A percentile compares a stretch with the other conserved stretches of the same genome.
Conservation (phyloP, 164 flowering plant genomes). For the Chimonanthus salicifolius region DNA sequence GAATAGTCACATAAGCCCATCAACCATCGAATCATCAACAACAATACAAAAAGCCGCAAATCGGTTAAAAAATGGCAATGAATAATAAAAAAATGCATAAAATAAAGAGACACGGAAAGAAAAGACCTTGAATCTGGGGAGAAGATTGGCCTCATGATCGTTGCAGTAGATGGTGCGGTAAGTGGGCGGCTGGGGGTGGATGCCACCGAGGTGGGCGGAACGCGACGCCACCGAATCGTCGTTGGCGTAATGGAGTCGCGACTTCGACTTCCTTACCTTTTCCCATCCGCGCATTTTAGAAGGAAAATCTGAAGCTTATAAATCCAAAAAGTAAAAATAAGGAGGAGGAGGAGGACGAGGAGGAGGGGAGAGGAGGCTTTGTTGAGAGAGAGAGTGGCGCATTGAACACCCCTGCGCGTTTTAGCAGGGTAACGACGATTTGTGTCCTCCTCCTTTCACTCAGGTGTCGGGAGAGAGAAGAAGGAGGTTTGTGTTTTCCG, state of each 20-base stretch:
- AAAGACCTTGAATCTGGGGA: slow-evolving; percentile 65
- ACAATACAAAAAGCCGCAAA: neutral
- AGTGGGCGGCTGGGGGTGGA: slow-evolving; percentile 87
- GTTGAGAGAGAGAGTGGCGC: neutral
- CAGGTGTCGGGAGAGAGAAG: neutral
- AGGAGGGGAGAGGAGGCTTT: neutral
- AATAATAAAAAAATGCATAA: neutral
- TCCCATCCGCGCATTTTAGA: slow-evolving; percentile 41
- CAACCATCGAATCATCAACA: neutral
- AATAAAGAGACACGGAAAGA: neutral
- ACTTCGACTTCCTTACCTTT: slow-evolving; percentile 27
- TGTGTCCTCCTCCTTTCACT: neutral
- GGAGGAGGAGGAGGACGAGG: neutral
- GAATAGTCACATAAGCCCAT: neutral
- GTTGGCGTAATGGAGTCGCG: slow-evolving; percentile 16
- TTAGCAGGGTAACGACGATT: neutral
- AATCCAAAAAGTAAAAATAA: neutral
- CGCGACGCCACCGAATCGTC: slow-evolving; percentile 25
- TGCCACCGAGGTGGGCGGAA: slow-evolving; percentile 68
- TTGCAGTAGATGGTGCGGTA: slow-evolving; percentile 77
- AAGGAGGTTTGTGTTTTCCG: neutral
- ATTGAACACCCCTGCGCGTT: neutral
- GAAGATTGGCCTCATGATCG: slow-evolving; percentile 71
- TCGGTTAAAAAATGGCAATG: neutral
- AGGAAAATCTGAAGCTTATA: neutral